Conservation (phyloP, 2,329 filamentous ascomycete genomes). For the Seiridium unicorne region DNA sequence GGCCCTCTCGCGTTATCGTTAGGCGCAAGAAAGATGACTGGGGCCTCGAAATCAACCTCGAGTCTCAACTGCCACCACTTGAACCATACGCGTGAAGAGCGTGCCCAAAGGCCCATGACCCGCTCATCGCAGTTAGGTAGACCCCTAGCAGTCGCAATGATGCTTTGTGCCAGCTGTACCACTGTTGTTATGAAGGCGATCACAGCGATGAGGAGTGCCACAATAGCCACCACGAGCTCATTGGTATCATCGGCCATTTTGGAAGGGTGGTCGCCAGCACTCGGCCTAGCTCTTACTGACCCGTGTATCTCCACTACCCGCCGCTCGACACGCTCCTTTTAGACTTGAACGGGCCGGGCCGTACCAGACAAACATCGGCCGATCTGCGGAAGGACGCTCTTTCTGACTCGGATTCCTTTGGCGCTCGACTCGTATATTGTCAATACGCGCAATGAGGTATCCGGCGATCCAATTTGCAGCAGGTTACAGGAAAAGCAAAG, state of each 20-base stretch:
- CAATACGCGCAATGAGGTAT: too few relatives aligned
- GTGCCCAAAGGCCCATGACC: constrained; percentile 21
- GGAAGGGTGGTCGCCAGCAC: background rate
- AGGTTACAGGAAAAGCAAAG: background rate
- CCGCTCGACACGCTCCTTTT: too few relatives aligned
- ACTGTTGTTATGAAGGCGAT: constrained; percentile 11
- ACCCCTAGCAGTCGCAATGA: constrained; percentile 14
- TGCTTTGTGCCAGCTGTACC: constrained; percentile 18
- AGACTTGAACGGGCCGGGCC: too few relatives aligned
- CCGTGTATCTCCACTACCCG: too few relatives aligned
- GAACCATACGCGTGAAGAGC: constrained; percentile 12
- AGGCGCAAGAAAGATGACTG: constrained; percentile 19
- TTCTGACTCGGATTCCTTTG: too few relatives aligned
- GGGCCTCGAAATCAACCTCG: constrained; percentile 21
- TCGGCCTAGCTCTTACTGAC: too few relatives aligned
- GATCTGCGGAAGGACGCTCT: too few relatives aligned
- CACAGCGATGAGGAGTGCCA: constrained; percentile 18
- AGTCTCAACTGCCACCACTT: constrained; percentile 18
- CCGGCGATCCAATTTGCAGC: background rate
- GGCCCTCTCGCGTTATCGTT: constrained; percentile 14
- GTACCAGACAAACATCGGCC: too few relatives aligned
- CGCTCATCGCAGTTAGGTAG: constrained; percentile 14
- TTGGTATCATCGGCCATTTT: constrained; percentile 5
- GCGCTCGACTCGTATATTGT: too few relatives aligned
- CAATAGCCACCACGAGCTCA: constrained; percentile 12